These are phyloP conservation scores for Blastomyces silverae DNA, from an alignment of 2,329 filamentous ascomycete species.

Conservation along the genomic window DNA sequence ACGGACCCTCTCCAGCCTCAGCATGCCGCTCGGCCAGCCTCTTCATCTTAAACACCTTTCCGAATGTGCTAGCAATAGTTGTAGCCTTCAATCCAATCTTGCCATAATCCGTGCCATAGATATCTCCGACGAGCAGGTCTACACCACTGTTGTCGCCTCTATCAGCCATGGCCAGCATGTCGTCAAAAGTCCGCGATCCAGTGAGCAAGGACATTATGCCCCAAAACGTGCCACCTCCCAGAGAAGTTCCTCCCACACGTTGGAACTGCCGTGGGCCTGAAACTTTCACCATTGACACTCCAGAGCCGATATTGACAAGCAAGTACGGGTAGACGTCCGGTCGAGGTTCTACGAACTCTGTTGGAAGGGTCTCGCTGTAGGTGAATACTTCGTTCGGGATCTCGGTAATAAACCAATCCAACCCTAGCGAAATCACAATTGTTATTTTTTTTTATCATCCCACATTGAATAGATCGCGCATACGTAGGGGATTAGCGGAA, in stretches of 20 bases:
- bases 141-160: constrained; percentile 86
- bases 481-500: background rate
- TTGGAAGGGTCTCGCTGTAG: constrained; percentile 82
- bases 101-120: constrained; percentile 90
- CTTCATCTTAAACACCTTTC: constrained; percentile 93
- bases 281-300: constrained; percentile 95
- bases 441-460: constrained; percentile 14
- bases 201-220: constrained; percentile 86
- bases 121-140: constrained; percentile 95
- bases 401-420: constrained; percentile 98
- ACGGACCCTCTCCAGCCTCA: constrained; percentile 60
- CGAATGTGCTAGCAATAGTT: constrained; percentile 92
- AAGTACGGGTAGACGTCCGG: constrained; percentile 93
- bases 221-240: constrained; percentile 97
- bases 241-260: constrained; percentile 87
- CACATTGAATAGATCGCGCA: background rate
- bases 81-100: constrained; percentile 95
- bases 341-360: constrained; percentile 73
- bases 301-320: constrained; percentile 95
- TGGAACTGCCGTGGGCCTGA: constrained; percentile 79
- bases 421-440: constrained; percentile 47
- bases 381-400: constrained; percentile 97
- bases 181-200: constrained; percentile 90
- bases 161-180: constrained; percentile 90
- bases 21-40: constrained; percentile 70